Base-by-base conservation (phyloP, 768 basidiomycete genomes). In the Pisolithus sp. region DNA sequence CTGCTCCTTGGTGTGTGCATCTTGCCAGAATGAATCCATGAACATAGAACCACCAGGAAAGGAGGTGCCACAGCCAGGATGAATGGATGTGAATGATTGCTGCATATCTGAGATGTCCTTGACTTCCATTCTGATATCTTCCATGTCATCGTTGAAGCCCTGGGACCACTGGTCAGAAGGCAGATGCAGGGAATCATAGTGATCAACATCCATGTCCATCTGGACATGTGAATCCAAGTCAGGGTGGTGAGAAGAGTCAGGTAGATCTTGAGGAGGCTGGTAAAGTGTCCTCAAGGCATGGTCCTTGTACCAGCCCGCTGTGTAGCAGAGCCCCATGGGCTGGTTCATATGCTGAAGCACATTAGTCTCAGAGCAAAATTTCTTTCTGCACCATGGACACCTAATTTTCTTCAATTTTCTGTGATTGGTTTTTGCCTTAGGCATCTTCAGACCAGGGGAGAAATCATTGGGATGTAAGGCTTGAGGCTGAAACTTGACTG, bases 21-120 rank as follows among this genome's bases (percentile, higher is more conserved):
- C 49, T 17, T 44, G 12, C 18, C 39, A 30, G 45, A 54, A 54
- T 8, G 37, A 4, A 28, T 49, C 48, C 44, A 54, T 54, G 30
- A 53, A 53, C 1, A 42, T 49, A 1, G 3, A 31, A 15, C 48
- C 37, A 4, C 41, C 17, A 2, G 42, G 36, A 44, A n/a, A 49
- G 40, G 40, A 30, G 28, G 9, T 30, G 18, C 40, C 21, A n/a
- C 21, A 21, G 4, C n/a, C 40, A 21, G 18, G 18, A 9, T 41
- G n/a, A 7, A 20, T 41, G 21, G 17, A 9, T 41, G 9, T 41
- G 9, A 20, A 41, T 20, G 18, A 41, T 8, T 21, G 18, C 21
- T 6, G 6, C 1, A 7, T 8, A 18, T 4, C 9, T 9, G 40
- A 18, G 40, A 9, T 41, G 40, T 21, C 21, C 17, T 41, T 7